Evolutionary conservation across 768 basidiomycete genomes (phyloP), one percentile per base, ranked within the genome.

Genomic region (Tricholoma matsutake): DNA sequence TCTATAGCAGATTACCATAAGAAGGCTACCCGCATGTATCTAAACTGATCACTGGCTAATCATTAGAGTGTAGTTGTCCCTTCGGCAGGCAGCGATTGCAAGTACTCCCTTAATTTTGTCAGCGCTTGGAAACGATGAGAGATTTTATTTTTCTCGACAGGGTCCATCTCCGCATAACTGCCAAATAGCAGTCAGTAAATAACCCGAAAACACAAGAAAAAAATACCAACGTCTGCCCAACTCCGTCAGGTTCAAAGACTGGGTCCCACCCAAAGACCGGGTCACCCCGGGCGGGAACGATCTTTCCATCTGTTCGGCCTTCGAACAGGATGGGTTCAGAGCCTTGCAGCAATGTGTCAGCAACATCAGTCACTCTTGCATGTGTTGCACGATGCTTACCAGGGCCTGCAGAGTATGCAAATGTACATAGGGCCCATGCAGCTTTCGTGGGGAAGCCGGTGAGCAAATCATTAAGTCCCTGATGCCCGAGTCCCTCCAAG

Each of bases 391-490:
- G n/a, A n/a, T n/a, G n/a, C 61, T 28, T 67, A 70, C 85, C 87
- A 25, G 95, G 94, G 0, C 94, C 94, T 0, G 88, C 79, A 39
- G 89, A 91, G 71, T 97, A 98, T 6, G 96, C 96, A 67, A 98
- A 98, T 1, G 97, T 98, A 75, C 96, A 98, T 6, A 98, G 79
- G 0, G 96, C 96, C 68, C 89, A 90, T 0, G 97, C 97, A 11
- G 81, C 84, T 60, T 83, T 91, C 0, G 86, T 89, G 0, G 81
- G 76, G 69, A 98, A 98, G 10, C 85, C 86, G 8, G 75, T 82
- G 14, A 98, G 83, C 69, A 99, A 77, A 53, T 80, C 87, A 72
- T 97, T 96, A 20, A 99, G 79, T 78, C 96, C 96, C 63, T 92
- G 87, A 71, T 94, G 92, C 2, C 96, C 96, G 5, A 98, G 73